Percentiles rank a stretch among this genome's conserved stretches.
These are phyloP conservation scores for Mitragyna speciosa DNA, from an alignment of 257 asterid species.

Conservation along the genomic window DNA sequence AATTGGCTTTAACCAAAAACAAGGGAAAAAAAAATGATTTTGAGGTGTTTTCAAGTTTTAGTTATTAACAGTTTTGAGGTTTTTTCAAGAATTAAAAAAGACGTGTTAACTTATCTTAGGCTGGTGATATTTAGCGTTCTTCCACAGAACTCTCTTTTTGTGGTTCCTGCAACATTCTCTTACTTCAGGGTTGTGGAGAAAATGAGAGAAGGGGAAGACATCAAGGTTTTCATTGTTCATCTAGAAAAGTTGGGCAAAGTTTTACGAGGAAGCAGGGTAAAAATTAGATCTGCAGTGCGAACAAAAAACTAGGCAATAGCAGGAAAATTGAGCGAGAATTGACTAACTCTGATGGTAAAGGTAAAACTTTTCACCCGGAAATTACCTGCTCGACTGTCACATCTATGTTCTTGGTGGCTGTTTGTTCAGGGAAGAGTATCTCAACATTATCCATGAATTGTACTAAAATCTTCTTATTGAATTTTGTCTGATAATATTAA, in stretches of 20 bases:
- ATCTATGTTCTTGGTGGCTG: conserved; percentile 4
- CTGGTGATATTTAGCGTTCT: not conserved
- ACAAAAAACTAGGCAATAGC: too few relatives aligned
- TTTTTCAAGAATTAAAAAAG: not conserved
- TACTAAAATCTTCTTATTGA: too few relatives aligned
- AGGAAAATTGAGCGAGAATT: not conserved
- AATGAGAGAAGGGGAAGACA: not conserved
- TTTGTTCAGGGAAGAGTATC: too few relatives aligned
- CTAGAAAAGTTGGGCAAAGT: not conserved
- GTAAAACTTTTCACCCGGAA: not conserved
- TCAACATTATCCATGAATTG: too few relatives aligned
- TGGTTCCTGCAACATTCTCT: not conserved
- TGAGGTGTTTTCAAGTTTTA: not conserved
- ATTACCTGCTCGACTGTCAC: conserved; percentile 15
- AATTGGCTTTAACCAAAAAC: too few relatives aligned
- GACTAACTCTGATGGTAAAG: not conserved
- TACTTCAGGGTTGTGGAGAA: not conserved
- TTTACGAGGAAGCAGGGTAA: not conserved
- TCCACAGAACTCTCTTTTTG: too few relatives aligned
- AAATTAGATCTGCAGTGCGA: not conserved
- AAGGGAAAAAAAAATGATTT: too few relatives aligned
- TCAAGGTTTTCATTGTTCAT: not conserved
- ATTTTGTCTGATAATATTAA: too few relatives aligned
- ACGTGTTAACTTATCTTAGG: not conserved
- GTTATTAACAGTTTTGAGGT: not conserved